Evolutionary conservation across 805 yeast genomes (phyloP).

Genomic region (Candida nanaspora): DNA sequence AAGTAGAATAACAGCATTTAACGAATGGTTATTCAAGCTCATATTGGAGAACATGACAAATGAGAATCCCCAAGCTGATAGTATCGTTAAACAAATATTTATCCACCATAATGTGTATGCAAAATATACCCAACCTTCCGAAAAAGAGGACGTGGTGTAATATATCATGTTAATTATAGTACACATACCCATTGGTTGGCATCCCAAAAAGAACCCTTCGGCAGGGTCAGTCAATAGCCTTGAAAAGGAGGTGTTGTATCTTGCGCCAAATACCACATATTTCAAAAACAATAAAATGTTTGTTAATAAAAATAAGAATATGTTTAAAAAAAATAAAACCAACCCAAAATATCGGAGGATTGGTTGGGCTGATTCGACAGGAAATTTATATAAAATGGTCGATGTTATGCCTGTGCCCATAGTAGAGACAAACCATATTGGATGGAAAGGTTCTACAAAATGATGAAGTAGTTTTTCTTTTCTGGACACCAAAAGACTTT

Average conservation of each 20-base stretch:
- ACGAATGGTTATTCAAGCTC: slow-evolving; percentile 25
- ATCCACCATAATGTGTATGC: slow-evolving; percentile 73
- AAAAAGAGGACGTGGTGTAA: slow-evolving; percentile 30
- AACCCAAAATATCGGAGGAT: slow-evolving; percentile 37
- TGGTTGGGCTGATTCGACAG: slow-evolving; percentile 40
- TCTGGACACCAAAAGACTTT: background rate
- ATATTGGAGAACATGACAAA: slow-evolving; percentile 36
- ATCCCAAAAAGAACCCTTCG: slow-evolving; percentile 63
- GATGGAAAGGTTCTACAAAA: slow-evolving; percentile 29
- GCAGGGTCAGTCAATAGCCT: slow-evolving; percentile 31
- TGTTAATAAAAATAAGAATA: slow-evolving; percentile 37
- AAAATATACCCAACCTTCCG: slow-evolving; percentile 34
- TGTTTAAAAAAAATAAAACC: slow-evolving; percentile 55
- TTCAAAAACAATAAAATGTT: slow-evolving; percentile 32
- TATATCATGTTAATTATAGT: slow-evolving; percentile 56
- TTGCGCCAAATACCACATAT: slow-evolving; percentile 23
- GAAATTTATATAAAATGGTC: slow-evolving; percentile 53
- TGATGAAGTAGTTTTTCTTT: slow-evolving; percentile 5
- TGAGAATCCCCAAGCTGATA: slow-evolving; percentile 57
- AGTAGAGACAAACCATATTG: slow-evolving; percentile 62
- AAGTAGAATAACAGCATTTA: slow-evolving; percentile 55
- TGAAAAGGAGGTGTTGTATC: slow-evolving; percentile 9
- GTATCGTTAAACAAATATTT: slow-evolving; percentile 43
- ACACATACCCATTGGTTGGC: slow-evolving; percentile 72
- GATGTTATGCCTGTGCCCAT: slow-evolving; percentile 85